Percentiles rank a stretch among this genome's conserved stretches.
Evolutionary conservation across 2,329 filamentous ascomycete species (phyloP).

Genomic region (Aspergillus ruber): DNA sequence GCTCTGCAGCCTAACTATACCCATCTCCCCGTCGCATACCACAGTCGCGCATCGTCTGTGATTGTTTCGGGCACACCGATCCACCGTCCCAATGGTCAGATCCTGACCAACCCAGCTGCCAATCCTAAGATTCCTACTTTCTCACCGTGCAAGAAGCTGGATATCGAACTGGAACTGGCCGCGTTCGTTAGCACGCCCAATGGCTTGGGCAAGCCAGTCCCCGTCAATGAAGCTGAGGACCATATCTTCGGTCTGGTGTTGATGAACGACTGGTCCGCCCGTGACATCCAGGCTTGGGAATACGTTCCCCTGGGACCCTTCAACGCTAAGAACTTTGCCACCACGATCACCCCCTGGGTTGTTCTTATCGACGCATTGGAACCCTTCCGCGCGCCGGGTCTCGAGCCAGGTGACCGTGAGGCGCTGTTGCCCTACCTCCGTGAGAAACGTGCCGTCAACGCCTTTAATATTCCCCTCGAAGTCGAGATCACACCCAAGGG

Average conservation of each 20-base stretch:
- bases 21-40: slow-evolving; percentile 74
- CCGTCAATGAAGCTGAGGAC: slow-evolving; percentile 59
- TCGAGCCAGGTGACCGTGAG: slow-evolving; percentile 48
- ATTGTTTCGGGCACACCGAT: slow-evolving; percentile 69
- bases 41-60: slow-evolving; percentile 69
- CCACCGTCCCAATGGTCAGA: slow-evolving; percentile 68
- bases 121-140: slow-evolving; percentile 59
- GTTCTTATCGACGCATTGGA: slow-evolving; percentile 70
- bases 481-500: slow-evolving; percentile 49
- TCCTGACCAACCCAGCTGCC: slow-evolving; percentile 57
- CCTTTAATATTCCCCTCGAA: slow-evolving; percentile 64
- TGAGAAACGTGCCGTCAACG: slow-evolving; percentile 50
- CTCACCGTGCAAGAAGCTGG: slow-evolving; percentile 59
- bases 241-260: slow-evolving; percentile 73
- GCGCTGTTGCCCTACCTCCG: slow-evolving; percentile 57
- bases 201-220: slow-evolving; percentile 57
- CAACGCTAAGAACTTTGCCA: slow-evolving; percentile 77
- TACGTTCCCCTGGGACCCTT: slow-evolving; percentile 77
- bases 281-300: slow-evolving; percentile 79
- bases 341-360: slow-evolving; percentile 72
- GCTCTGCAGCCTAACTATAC: slow-evolving; percentile 76
- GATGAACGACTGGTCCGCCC: slow-evolving; percentile 81
- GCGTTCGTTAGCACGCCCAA: slow-evolving; percentile 65
- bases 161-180: slow-evolving; percentile 75
- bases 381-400: slow-evolving; percentile 53